Evolutionary conservation across 176 grass and related monocot genomes (phyloP).

Genomic region (Zoysia pacifica): DNA sequence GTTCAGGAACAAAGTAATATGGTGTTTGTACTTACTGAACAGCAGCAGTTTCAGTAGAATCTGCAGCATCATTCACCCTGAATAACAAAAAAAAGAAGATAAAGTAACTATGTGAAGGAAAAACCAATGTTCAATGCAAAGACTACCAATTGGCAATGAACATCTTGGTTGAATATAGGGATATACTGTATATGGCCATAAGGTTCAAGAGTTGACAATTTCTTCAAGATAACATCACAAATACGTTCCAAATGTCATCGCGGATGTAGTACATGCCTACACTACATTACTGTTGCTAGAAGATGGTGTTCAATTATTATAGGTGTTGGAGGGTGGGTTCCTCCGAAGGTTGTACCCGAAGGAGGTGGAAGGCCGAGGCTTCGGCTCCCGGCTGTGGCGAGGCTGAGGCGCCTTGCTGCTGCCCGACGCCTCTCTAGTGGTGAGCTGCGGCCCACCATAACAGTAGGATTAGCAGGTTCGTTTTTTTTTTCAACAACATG

Average conservation of each 20-base stretch:
- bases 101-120: constrained; percentile 12
- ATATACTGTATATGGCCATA: background rate
- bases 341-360: too few relatives aligned
- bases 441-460: too few relatives aligned
- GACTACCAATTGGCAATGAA: background rate
- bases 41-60: constrained; percentile 76
- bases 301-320: too few relatives aligned
- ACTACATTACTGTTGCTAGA: background rate
- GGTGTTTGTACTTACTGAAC: constrained; percentile 59
- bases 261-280: background rate
- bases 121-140: background rate
- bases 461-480: too few relatives aligned
- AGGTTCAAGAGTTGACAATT: background rate
- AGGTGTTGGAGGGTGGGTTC: too few relatives aligned
- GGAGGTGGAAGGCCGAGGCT: too few relatives aligned
- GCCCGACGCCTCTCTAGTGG: too few relatives aligned
- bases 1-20: constrained; percentile 11
- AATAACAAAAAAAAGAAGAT: constrained; percentile 29
- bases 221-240: background rate
- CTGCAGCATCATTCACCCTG: constrained; percentile 84
- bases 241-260: background rate
- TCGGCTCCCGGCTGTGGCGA: too few relatives aligned
- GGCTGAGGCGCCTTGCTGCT: too few relatives aligned
- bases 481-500: too few relatives aligned
- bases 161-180: background rate